Evolutionary conservation across 1,284 basidiomycete species (phyloP), one percentile per base, ranked within the genome.

Genomic region (Tylopilus sp.): DNA sequence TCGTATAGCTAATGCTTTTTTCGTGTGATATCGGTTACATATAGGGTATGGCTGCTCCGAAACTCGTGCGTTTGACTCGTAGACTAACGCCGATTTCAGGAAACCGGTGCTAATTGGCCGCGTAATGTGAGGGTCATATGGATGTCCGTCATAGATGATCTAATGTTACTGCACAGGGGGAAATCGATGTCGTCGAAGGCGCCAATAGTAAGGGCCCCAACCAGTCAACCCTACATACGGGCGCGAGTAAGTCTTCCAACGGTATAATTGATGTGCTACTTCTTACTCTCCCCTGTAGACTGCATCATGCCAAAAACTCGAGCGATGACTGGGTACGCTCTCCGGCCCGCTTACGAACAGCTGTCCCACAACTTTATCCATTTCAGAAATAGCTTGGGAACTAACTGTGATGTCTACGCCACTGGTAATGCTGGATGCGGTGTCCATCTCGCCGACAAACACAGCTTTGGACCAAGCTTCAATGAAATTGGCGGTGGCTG

Each of bases 171-270:
- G 1, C 18, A 26, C 30, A 68, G 66, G 62, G 81, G 1, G 80
- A 88, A 63, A 74, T 85, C 21, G 85, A 88, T 64, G 82, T 88
- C 43, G 48, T 87, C 14, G 85, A 88, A 64, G 84, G 80, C 12
- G 78, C 85, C 33, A 85, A 87, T 58, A 74, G 77, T 57, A 64
- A 73, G 57, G 62, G 65, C 0, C 73, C 79, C 11, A 80, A 89
- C 60, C 70, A 73, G 45, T 73, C 76, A 2, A 84, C 82, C 12
- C 67, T 91, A 10, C 88, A 90, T 63, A 85, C 85, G 0, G 71
- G 66, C 51, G 40, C 53, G 9, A 36, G 65, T 65, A 36, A 14
- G 62, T 54, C 9, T 7, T 21, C 0, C 12, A 14, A n/a, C 2
- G 7, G 9, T 17, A n/a, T 5, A 17, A 20, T 24, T 46, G 4